These are phyloP conservation scores for Hypoxylon sp. DNA, from an alignment of 2,329 filamentous ascomycete species.

Conservation along the genomic window DNA sequence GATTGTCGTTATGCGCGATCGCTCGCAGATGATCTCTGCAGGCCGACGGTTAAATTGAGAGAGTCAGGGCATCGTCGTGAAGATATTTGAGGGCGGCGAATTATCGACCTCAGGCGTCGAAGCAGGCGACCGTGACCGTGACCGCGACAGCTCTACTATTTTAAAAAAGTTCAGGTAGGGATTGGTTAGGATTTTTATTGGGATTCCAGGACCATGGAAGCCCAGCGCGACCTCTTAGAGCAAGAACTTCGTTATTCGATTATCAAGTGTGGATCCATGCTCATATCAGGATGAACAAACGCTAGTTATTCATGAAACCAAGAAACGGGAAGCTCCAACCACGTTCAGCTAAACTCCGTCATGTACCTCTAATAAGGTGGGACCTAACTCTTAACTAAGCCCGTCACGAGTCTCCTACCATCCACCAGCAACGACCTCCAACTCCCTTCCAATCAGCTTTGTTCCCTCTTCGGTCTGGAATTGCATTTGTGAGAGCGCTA, in stretches of 20 bases:
- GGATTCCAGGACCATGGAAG: slow-evolving; percentile 31
- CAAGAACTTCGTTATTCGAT: slow-evolving; percentile 7
- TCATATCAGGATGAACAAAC: neutral
- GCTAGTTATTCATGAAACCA: slow-evolving; percentile 1
- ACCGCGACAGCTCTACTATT: slow-evolving; percentile 17
- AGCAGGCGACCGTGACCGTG: slow-evolving; percentile 30
- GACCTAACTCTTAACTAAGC: neutral
- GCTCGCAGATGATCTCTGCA: slow-evolving; percentile 43
- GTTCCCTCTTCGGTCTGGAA: slow-evolving; percentile 2
- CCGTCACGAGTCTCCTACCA: slow-evolving; percentile 26
- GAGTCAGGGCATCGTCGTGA: slow-evolving; percentile 44
- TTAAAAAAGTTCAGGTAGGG: slow-evolving; percentile 15
- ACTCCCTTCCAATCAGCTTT: slow-evolving; percentile 17
- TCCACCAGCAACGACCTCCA: slow-evolving; percentile 15
- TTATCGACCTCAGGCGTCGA: slow-evolving; percentile 29
- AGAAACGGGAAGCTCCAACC: neutral
- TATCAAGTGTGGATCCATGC: neutral
- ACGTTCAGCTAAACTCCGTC: slow-evolving; percentile 10
- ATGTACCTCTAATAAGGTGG: slow-evolving; percentile 10
- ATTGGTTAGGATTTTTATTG: slow-evolving; percentile 35
- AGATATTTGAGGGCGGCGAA: slow-evolving; percentile 16
- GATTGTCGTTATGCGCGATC: slow-evolving; percentile 44
- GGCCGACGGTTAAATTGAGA: slow-evolving; percentile 35
- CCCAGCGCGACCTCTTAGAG: neutral
- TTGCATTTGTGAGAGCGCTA: neutral